Conservation (phyloP, 2,329 filamentous ascomycete species). For the Alternaria viburni region DNA sequence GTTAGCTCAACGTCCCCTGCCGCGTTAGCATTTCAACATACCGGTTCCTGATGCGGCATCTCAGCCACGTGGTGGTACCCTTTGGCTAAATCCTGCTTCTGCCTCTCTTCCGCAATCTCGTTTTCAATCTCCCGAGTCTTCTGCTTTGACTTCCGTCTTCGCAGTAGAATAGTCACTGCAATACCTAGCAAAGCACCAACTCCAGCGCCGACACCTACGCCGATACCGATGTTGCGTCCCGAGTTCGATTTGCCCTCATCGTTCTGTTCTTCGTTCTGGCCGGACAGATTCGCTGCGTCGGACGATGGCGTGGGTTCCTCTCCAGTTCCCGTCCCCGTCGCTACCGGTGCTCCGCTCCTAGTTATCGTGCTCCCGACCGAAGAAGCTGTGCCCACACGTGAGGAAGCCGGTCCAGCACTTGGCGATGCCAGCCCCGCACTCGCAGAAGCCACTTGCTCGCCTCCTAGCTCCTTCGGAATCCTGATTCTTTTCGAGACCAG, state of each 20-base stretch:
- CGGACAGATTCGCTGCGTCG: not conserved
- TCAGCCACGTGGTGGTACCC: not conserved
- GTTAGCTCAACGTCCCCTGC: not conserved
- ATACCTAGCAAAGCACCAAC: not conserved
- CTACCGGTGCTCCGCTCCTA: not conserved
- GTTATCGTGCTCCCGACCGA: not conserved
- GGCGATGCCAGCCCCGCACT: not conserved
- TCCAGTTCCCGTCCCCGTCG: not conserved
- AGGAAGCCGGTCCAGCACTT: not conserved
- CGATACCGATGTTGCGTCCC: slow-evolving; percentile 6
- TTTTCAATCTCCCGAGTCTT: not conserved
- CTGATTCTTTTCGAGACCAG: not conserved
- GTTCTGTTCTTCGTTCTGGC: not conserved
- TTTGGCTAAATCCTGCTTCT: not conserved
- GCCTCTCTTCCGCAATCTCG: not conserved
- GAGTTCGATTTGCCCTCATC: not conserved
- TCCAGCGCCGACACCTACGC: slow-evolving; percentile 2
- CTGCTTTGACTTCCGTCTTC: not conserved
- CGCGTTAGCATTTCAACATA: not conserved
- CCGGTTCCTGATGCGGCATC: not conserved
- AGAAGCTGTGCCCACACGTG: not conserved
- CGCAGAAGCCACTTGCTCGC: not conserved
- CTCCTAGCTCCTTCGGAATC: slow-evolving; percentile 2
- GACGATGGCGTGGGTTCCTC: not conserved
- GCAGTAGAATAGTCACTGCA: not conserved